phyloP scores from a whole-genome alignment of 768 basidiomycete genomes.

The Psilocybe tampanensis region DNA sequence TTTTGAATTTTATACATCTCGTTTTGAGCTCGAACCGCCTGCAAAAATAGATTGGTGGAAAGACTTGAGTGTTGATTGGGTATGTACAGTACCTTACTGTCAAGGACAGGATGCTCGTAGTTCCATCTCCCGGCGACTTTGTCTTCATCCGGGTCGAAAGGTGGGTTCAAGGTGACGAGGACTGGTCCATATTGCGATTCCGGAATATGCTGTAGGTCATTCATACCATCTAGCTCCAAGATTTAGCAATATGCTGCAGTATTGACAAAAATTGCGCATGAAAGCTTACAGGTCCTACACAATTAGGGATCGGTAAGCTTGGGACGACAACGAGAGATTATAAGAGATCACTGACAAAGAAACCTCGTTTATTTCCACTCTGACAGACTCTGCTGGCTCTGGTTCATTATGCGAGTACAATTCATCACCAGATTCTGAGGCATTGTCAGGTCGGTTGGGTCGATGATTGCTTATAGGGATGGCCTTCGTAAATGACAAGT shows the following conservation, averaged over 20 bases:
- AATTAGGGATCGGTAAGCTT: neutral
- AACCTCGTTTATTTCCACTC: constrained; percentile 55
- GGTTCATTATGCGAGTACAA: constrained; percentile 16
- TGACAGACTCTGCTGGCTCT: constrained; percentile 14
- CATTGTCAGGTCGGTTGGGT: neutral
- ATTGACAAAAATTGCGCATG: neutral
- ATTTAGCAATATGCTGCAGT: neutral
- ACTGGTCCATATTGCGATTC: constrained; percentile 59
- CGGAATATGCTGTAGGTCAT: constrained; percentile 69
- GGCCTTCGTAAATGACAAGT: constrained; percentile 51
- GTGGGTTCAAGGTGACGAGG: constrained; percentile 75
- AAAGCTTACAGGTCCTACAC: constrained; percentile 44
- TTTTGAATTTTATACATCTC: constrained; percentile 62
- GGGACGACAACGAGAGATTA: neutral
- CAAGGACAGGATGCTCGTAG: constrained; percentile 74
- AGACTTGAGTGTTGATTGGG: neutral
- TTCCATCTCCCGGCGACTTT: constrained; percentile 52
- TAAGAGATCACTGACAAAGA: constrained; percentile 51
- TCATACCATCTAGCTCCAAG: constrained; percentile 63
- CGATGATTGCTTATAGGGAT: neutral
- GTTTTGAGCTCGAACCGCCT: constrained; percentile 59
- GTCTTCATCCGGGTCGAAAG: constrained; percentile 52
- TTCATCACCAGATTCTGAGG: constrained; percentile 3
- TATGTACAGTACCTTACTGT: constrained; percentile 40
- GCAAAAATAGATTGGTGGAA: no score